phyloP scores from a whole-genome alignment of 129 eudicot genomes.

The Flaveria ramosissima region DNA sequence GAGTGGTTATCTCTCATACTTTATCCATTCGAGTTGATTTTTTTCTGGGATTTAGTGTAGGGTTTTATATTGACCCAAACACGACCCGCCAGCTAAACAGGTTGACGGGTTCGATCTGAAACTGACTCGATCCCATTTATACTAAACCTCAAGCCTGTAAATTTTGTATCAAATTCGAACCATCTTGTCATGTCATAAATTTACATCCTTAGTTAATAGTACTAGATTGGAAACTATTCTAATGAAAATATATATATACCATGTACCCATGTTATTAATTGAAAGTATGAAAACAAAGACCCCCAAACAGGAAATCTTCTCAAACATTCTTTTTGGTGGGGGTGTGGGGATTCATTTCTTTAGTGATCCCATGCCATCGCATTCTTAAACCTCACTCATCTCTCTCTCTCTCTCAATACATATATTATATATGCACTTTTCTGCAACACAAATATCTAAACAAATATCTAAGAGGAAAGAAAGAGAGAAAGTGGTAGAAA shows the following conservation, averaged over 20 bases:
- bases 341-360: slow-evolving; percentile 29
- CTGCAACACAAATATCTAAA: slow-evolving; percentile 22
- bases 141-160: too few species aligned
- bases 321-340: slow-evolving; percentile 49
- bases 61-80: too few species aligned
- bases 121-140: too few species aligned
- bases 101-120: too few species aligned
- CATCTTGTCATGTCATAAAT: too few species aligned
- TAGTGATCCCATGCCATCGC: slow-evolving; percentile 51
- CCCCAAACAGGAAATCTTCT: slow-evolving; percentile 33
- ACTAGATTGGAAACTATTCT: too few species aligned
- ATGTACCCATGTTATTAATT: slow-evolving; percentile 26
- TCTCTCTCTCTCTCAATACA: slow-evolving; percentile 11
- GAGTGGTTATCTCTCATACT: too few species aligned
- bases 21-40: too few species aligned
- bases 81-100: too few species aligned
- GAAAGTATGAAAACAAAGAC: slow-evolving; percentile 28
- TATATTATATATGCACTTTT: slow-evolving; percentile 15
- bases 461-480: slow-evolving; percentile 1
- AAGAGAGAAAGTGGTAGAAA: slow-evolving; percentile 22
- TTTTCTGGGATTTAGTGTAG: too few species aligned
- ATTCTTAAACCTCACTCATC: slow-evolving; percentile 40
- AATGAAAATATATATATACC: background rate
- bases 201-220: too few species aligned
- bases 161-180: too few species aligned